phyloP scores from a whole-genome alignment of 1,284 basidiomycete species.

The Ustilago xerochloae region DNA sequence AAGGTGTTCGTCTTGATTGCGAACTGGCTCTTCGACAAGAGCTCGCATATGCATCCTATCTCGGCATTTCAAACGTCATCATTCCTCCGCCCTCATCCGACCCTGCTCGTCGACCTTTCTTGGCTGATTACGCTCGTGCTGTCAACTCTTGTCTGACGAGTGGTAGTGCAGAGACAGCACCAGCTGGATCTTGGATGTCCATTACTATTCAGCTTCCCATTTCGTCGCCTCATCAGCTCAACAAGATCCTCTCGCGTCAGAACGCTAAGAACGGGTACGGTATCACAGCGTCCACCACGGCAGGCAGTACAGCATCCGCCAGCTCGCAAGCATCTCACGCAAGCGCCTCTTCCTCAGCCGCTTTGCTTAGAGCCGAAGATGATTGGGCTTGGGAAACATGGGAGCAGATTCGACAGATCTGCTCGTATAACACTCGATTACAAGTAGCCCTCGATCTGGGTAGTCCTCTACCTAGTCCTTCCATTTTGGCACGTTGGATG shows the following conservation, averaged over 20 bases:
- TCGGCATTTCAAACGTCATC: constrained; percentile 84
- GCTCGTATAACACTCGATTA: constrained; percentile 84
- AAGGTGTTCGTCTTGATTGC: constrained; percentile 93
- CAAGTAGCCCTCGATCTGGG: constrained; percentile 85
- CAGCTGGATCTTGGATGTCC: constrained; percentile 56
- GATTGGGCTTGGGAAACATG: constrained; percentile 88
- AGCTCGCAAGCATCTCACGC: constrained; percentile 38
- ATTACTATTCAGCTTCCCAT: constrained; percentile 63
- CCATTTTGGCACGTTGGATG: constrained; percentile 84
- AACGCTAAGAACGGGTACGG: constrained; percentile 22
- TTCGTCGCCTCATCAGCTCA: constrained; percentile 54
- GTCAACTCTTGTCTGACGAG: constrained; percentile 70
- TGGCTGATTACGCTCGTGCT: constrained; percentile 91
- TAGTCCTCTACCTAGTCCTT: constrained; percentile 74
- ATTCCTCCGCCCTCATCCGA: constrained; percentile 87
- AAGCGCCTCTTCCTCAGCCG: constrained; percentile 37
- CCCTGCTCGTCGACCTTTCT: constrained; percentile 73
- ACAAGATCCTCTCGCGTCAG: constrained; percentile 53
- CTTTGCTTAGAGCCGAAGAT: constrained; percentile 78
- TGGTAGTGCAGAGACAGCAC: constrained; percentile 53
- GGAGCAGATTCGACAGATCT: constrained; percentile 90
- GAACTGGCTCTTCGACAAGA: constrained; percentile 95
- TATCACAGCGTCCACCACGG: constrained; percentile 37
- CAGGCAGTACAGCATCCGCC: constrained; percentile 34
- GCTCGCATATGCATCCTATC: constrained; percentile 89